phyloP scores from a whole-genome alignment of 2,329 filamentous ascomycete species.

The Calonectria pseudoturangicola region DNA sequence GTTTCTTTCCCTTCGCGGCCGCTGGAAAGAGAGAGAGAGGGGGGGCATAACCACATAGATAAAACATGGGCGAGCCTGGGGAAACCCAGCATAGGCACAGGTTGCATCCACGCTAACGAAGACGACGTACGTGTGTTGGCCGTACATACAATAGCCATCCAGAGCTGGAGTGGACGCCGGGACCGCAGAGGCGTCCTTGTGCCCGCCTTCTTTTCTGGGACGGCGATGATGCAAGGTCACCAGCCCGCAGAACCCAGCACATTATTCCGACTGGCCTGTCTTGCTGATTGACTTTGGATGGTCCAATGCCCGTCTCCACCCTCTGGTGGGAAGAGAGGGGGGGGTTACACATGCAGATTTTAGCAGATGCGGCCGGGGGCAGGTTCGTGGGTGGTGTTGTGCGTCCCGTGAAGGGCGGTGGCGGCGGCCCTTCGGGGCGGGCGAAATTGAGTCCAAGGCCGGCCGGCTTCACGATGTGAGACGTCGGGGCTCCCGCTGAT shows the following conservation, averaged over 20 bases:
- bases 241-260: background rate
- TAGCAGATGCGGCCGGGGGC: background rate
- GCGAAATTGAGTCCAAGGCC: slow-evolving; percentile 1
- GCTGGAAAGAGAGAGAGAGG: background rate
- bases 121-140: slow-evolving; percentile 26
- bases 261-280: slow-evolving; percentile 18
- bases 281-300: background rate
- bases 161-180: slow-evolving; percentile 7
- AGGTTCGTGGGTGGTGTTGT: slow-evolving; percentile 5
- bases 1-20: background rate
- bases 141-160: slow-evolving; percentile 14
- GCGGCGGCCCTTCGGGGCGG: background rate
- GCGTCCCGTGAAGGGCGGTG: slow-evolving; percentile 12
- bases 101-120: slow-evolving; percentile 19
- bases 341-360: slow-evolving; percentile 2
- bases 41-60: slow-evolving; percentile 17
- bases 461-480: slow-evolving; percentile 3
- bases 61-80: slow-evolving; percentile 22
- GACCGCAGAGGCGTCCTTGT: slow-evolving; percentile 12
- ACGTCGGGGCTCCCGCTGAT: slow-evolving; percentile 1
- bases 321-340: background rate
- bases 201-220: slow-evolving; percentile 21
- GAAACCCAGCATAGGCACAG: slow-evolving; percentile 17
- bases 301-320: background rate
- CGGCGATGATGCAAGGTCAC: background rate